Evolutionary conservation across 2,329 filamentous ascomycete genomes (phyloP), one percentile per base, ranked within the genome.

Genomic region (Allantophomopsis cytisporea): DNA sequence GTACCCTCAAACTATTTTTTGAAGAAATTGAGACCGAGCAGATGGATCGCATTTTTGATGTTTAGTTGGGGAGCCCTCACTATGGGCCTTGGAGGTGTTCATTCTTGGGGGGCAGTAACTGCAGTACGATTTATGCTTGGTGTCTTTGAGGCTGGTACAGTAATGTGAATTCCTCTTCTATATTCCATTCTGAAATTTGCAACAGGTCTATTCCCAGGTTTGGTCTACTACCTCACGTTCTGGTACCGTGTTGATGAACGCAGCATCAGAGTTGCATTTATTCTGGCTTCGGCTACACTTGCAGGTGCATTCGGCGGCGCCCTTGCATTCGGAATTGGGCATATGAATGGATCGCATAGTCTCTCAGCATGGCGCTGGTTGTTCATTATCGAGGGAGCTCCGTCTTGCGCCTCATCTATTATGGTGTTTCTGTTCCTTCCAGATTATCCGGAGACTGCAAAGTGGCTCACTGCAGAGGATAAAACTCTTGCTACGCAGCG

Each of bases 11-110:
- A 68, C 41, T 65, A 65, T 44, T 56, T 68, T 5, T 50, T 71
- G 32, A 71, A 70, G 45, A 64, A 63, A 38, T 45, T 65, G 2
- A 57, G 53, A 18, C 63, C 65, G 1, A 66, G 61, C 38, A 64
- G 62, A 49, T 68, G 65, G 62, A 62, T 70, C 38, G 61, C 63
- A 0, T 64, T 69, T 39, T 54, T 70, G 8, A 68, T 70, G 60
- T 51, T 69, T 23, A 58, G 60, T 10, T 71, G 66, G 66, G 64
- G 64, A 5, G 59, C 60, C 5, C 52, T 62, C 10, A 68, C 66
- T 1, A 64, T 69, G 42, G 66, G 65, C 3, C 54, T 66, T 2
- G 67, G 64, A 0, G 65, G 64, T 7, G 52, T 57, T 6, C 47
- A 47, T 4, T 67, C 57, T 42, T 66, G 59, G 38, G 58, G 58